Evolutionary conservation across 805 yeast species (phyloP), one percentile per base, ranked within the genome.

Genomic region (Starmerella bacillaris): DNA sequence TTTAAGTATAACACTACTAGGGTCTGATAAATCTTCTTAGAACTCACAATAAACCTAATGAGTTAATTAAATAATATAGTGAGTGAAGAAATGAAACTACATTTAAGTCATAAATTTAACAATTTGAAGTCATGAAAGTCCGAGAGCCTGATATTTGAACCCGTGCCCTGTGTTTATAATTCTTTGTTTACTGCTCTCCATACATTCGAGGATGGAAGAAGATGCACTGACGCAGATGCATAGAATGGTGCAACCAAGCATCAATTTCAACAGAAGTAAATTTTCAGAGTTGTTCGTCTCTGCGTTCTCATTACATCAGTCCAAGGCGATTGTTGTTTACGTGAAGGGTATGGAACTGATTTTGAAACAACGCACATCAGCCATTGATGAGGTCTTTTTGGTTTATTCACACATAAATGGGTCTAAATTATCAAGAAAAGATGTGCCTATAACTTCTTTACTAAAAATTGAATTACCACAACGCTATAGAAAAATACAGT

Each of bases 151-250:
- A n/a, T n/a, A n/a, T n/a, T n/a, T 22, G 24, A 9, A 12, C 24
- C 24, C 24, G 24, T 22, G 24, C 24, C 24, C 24, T 22, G 24
- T 9, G n/a, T n/a, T n/a, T n/a, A n/a, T n/a, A n/a, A n/a, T n/a
- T n/a, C n/a, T n/a, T 22, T 22, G 24, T 22, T 22, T 22, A 22
- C 24, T 9, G 9, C 24, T 12, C 24, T 9, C 9, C 24, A 22
- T 9, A 22, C 24, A 22, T 22, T 12, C 27, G n/a, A n/a, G n/a
- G 9, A n/a, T 15, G 16, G 21, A 27, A 7, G 32, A 20, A 20
- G 17, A 34, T 29, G 36, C 36, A 5, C 32, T 34, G 27, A 3
- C 14, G 22, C 16, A 18, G 15, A 29, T 34, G 37, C 18, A 24
- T 6, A 14, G 14, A 4, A 20, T 34, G 24, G 6, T 14, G 14